These are phyloP conservation scores for Cladosporium sp. DNA, from an alignment of 2,329 filamentous ascomycete genomes.

Conservation along the genomic window DNA sequence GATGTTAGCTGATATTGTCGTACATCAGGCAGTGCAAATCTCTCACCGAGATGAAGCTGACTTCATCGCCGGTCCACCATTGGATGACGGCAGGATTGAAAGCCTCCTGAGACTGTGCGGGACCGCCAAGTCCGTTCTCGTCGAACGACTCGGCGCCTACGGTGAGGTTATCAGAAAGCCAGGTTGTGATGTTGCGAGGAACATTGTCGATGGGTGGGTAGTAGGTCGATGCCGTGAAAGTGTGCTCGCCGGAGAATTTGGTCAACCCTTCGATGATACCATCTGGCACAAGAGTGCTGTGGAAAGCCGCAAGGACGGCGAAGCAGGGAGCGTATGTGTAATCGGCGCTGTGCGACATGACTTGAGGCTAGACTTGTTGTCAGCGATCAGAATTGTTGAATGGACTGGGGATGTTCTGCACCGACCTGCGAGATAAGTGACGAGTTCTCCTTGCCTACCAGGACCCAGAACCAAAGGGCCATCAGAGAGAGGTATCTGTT, in stretches of 20 bases:
- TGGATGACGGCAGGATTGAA: constrained; percentile 59
- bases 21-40: not conserved
- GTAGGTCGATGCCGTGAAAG: constrained; percentile 49
- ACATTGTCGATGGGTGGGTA: constrained; percentile 55
- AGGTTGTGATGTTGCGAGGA: constrained; percentile 56
- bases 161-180: constrained; percentile 52
- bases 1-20: constrained; percentile 29
- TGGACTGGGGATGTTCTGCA: too few relatives aligned
- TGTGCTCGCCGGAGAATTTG: constrained; percentile 50
- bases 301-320: constrained; percentile 49
- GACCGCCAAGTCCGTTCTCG: constrained; percentile 53
- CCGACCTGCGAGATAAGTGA: constrained; percentile 22
- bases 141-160: constrained; percentile 58
- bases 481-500: constrained; percentile 57
- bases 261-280: constrained; percentile 36
- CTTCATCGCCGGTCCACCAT: constrained; percentile 40
- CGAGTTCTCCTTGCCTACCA: constrained; percentile 46
- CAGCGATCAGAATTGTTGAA: not conserved
- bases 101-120: constrained; percentile 45
- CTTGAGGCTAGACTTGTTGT: constrained; percentile 37
- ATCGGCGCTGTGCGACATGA: constrained; percentile 57
- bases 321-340: constrained; percentile 55
- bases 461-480: constrained; percentile 54
- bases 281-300: constrained; percentile 44
- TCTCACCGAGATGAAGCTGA: constrained; percentile 17